These are phyloP conservation scores for Neurospora sp. DNA, from an alignment of 495 filamentous ascomycete species.

Conservation along the genomic window DNA sequence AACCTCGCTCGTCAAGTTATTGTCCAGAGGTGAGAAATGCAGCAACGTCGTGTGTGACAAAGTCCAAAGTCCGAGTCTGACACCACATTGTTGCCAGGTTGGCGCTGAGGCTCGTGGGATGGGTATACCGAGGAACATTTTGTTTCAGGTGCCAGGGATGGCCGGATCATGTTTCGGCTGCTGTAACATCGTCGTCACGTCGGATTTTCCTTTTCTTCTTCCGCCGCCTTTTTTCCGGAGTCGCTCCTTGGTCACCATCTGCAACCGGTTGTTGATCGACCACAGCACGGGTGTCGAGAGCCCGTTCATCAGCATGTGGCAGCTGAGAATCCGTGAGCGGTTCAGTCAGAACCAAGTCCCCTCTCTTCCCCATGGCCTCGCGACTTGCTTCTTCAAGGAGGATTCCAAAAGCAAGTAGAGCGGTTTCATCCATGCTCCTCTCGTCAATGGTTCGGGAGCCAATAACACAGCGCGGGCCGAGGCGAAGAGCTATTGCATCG, in stretches of 20 bases:
- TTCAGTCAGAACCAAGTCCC: constrained; percentile 68
- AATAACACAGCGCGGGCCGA: constrained; percentile 9
- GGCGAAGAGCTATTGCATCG: constrained; percentile 24
- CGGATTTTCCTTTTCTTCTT: neutral
- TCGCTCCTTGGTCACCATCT: neutral
- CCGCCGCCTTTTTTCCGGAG: neutral
- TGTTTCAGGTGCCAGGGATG: neutral
- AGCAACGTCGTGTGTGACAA: neutral
- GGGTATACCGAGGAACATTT: neutral
- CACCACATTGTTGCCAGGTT: neutral
- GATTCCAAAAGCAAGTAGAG: constrained; percentile 70
- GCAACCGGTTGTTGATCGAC: neutral
- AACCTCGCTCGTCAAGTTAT: neutral
- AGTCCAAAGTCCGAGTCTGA: neutral
- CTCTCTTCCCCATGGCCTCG: constrained; percentile 55
- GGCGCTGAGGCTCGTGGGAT: neutral
- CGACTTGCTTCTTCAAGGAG: constrained; percentile 66
- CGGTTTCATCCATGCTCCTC: constrained; percentile 74
- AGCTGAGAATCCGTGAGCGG: constrained; percentile 26
- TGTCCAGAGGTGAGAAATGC: neutral
- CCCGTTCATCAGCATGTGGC: neutral
- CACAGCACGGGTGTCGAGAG: neutral
- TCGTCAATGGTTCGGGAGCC: constrained; percentile 32
- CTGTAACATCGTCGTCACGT: neutral
- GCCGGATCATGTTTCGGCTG: neutral